Evolutionary conservation across 257 asterid species (phyloP).

Genomic region (Ophiorrhiza pumila): DNA sequence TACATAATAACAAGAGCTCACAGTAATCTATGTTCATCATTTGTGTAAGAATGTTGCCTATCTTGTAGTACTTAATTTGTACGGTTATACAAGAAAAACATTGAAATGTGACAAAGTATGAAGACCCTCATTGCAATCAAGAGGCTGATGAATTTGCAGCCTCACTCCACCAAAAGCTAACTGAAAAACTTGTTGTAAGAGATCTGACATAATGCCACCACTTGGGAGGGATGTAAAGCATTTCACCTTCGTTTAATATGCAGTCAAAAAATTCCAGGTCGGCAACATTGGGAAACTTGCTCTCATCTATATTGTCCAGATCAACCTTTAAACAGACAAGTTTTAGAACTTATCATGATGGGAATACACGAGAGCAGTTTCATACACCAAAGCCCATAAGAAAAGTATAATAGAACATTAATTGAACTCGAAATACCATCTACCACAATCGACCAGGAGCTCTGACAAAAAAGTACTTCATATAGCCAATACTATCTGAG

Average conservation of each 20-base stretch:
- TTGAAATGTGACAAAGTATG: not conserved
- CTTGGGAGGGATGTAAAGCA: slow-evolving; percentile 96
- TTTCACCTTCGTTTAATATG: slow-evolving; percentile 94
- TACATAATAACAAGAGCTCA: not conserved
- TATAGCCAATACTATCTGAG: not conserved
- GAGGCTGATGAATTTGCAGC: slow-evolving; percentile 21
- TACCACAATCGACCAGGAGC: not conserved
- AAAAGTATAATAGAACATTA: not conserved
- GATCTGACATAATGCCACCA: slow-evolving; percentile 99
- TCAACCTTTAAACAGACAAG: slow-evolving; percentile 71
- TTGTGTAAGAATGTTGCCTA: not conserved
- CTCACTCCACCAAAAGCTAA: slow-evolving; percentile 96
- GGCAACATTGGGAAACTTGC: slow-evolving; percentile 56
- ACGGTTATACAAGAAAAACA: slow-evolving; percentile 1
- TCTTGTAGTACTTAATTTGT: not conserved
- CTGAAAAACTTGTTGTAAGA: slow-evolving; percentile 87
- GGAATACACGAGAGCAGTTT: not conserved
- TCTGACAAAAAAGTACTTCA: not conserved
- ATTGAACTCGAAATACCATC: not conserved
- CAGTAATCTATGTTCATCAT: not conserved
- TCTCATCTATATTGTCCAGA: slow-evolving; percentile 67
- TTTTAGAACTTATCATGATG: not conserved
- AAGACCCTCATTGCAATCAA: slow-evolving; percentile 2
- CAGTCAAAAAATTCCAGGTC: slow-evolving; percentile 80
- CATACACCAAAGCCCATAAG: not conserved